Evolutionary conservation across 2,329 filamentous ascomycete genomes (phyloP), one percentile per base, ranked within the genome.

Genomic region (Endothia cerciana): DNA sequence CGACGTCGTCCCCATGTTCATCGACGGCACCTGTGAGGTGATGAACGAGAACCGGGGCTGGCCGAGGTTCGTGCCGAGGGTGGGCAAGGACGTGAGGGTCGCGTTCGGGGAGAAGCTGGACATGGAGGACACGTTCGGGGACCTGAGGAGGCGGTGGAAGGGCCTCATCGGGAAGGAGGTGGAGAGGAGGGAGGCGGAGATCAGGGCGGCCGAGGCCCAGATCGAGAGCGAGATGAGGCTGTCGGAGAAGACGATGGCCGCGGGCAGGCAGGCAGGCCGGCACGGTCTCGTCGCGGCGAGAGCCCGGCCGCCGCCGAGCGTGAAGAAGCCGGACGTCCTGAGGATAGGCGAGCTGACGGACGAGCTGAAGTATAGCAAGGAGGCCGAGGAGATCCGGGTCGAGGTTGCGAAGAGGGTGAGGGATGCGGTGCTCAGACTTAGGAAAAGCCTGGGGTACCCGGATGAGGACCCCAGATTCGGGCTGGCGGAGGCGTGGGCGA

Each of bases 1-100:
- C 0, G 92, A 96, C 71, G 86, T 99, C 25, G 86, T 99, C 43
- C 93, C 95, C 53, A 94, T 99, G 79, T 99, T 96, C 83, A 90
- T 98, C 60, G 92, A 97, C 73, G 95, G 95, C 36, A 91, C 91
- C 19, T 91, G 97, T 74, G 80, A 90, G 66, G 83, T 97, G 71
- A 97, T 98, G 94, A 86, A 92, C 72, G 94, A 98, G 77, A 85
- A 89, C 65, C 86, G 95, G 56, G 79, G 78, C 2, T 97, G 89
- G 72, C 95, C 94, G 0, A 87, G 92, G 15, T 95, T 92, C 73
- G 72, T 97, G 17, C 95, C 95, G 1, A 86, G 94, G 3, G 79
- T 88, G 13, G 88, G 90, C 61, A 90, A 92, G 71, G 84, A 83
- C 7, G 82, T 97, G 60, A 86, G 83, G 58, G 82, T 97, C 60